These are phyloP conservation scores for Saturnispora besseyi DNA, from an alignment of 805 yeast genomes.

Conservation along the genomic window DNA sequence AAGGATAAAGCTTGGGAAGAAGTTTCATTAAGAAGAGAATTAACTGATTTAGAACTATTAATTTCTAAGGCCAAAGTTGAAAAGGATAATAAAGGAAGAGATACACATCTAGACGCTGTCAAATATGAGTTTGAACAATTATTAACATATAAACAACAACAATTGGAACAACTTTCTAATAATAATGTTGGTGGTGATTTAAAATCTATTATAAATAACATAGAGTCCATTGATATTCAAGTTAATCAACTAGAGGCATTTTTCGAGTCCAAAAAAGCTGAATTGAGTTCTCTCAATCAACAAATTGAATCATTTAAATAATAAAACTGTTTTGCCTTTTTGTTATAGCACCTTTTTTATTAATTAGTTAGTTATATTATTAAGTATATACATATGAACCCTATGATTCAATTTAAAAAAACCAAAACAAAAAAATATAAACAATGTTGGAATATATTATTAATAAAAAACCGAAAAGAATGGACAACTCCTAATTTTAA, in stretches of 20 bases:
- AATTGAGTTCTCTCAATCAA: slow-evolving; percentile 41
- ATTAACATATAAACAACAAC: slow-evolving; percentile 64
- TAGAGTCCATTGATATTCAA: slow-evolving; percentile 68
- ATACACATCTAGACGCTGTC: slow-evolving; percentile 24
- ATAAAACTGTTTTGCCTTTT: neutral
- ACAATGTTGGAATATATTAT: neutral
- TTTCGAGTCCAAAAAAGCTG: slow-evolving; percentile 49
- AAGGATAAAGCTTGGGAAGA: slow-evolving; percentile 91
- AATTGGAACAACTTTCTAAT: slow-evolving; percentile 34
- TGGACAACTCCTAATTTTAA: neutral
- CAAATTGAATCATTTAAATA: slow-evolving; percentile 24
- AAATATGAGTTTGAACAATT: slow-evolving; percentile 73
- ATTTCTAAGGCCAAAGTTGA: slow-evolving; percentile 48
- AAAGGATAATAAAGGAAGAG: slow-evolving; percentile 28
- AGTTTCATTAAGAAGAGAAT: slow-evolving; percentile 69
- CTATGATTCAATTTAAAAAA: neutral
- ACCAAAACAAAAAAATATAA: neutral
- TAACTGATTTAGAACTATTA: slow-evolving; percentile 63
- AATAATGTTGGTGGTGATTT: slow-evolving; percentile 29
- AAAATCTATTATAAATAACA: slow-evolving; percentile 48
- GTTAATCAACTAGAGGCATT: slow-evolving; percentile 65
- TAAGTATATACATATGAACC: neutral
- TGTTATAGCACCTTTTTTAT: neutral
- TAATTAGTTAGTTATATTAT: neutral
- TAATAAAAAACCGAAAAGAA: neutral